phyloP scores from a whole-genome alignment of 176 grass and related monocot species.

The Zoysia pacifica region DNA sequence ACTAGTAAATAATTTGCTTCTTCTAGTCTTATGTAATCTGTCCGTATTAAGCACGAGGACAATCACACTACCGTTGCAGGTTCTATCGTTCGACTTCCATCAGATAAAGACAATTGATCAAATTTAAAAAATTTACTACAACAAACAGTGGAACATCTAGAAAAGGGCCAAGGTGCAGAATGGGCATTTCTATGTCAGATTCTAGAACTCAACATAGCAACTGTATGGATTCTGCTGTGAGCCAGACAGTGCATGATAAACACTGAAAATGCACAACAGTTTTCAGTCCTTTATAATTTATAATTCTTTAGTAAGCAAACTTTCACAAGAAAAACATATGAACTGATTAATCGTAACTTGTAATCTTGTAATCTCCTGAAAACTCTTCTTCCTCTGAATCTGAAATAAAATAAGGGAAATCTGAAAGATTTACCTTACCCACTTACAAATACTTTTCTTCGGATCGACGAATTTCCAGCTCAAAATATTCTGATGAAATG shows the following conservation, averaged over 20 bases:
- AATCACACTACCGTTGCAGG: not conserved
- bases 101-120: not conserved
- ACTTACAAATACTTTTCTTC: no score
- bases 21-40: constrained; percentile 6
- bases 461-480: no score
- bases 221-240: not conserved
- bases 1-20: not conserved
- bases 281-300: not conserved
- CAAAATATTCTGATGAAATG: no score
- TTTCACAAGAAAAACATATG: not conserved
- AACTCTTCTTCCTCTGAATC: not conserved
- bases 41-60: not conserved
- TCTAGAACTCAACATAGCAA: not conserved
- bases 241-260: not conserved
- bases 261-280: not conserved
- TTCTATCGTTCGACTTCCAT: not conserved
- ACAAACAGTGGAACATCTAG: not conserved
- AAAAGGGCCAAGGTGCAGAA: not conserved
- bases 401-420: not conserved
- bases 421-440: not conserved
- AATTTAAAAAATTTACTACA: not conserved
- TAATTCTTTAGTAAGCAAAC: not conserved
- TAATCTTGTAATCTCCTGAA: not conserved
- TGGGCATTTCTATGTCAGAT: not conserved
- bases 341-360: not conserved